phyloP scores from a whole-genome alignment of 1,284 basidiomycete species.

The Malassezia slooffiae region DNA sequence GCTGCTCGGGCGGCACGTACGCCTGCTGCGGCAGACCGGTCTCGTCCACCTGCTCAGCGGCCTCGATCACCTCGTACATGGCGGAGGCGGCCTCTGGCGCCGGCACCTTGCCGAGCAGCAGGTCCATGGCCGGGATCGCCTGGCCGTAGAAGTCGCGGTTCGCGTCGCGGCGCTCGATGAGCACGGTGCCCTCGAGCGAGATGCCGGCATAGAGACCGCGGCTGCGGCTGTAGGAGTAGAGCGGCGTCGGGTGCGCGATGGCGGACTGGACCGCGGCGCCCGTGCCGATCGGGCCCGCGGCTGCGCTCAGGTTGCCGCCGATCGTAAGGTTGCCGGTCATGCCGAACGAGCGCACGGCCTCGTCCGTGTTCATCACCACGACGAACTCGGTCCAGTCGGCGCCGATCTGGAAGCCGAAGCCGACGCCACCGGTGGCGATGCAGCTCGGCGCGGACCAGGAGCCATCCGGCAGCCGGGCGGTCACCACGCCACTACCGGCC shows the following conservation, averaged over 20 bases:
- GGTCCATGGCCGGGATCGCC: conserved; percentile 73
- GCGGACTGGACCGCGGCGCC: conserved; percentile 80
- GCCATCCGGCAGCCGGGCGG: conserved; percentile 85
- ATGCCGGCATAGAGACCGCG: conserved; percentile 86
- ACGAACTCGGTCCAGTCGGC: conserved; percentile 54
- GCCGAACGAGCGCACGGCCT: conserved; percentile 88
- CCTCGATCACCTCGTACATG: conserved; percentile 87
- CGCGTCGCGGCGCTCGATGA: conserved; percentile 82
- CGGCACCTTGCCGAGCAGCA: conserved; percentile 81
- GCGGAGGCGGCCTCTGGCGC: conserved; percentile 87
- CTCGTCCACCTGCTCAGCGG: conserved; percentile 51
- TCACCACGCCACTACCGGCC: conserved; percentile 84
- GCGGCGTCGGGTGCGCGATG: conserved; percentile 81
- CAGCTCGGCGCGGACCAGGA: conserved; percentile 95
- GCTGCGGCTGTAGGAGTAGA: conserved; percentile 84
- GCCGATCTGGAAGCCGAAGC: conserved; percentile 87
- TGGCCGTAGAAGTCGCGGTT: conserved; percentile 80
- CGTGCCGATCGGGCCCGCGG: conserved; percentile 67
- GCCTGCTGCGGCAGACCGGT: conserved; percentile 64
- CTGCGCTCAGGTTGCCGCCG: conserved; percentile 52
- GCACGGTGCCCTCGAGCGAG: conserved; percentile 82
- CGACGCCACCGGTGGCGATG: conserved; percentile 80
- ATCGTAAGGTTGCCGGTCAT: conserved; percentile 92
- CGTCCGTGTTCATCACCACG: conserved; percentile 89
- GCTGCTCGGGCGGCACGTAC: conserved; percentile 61